Evolutionary conservation across 371 early-diverging fungal species (phyloP).

Genomic region (Syncephalastrum sp.): DNA sequence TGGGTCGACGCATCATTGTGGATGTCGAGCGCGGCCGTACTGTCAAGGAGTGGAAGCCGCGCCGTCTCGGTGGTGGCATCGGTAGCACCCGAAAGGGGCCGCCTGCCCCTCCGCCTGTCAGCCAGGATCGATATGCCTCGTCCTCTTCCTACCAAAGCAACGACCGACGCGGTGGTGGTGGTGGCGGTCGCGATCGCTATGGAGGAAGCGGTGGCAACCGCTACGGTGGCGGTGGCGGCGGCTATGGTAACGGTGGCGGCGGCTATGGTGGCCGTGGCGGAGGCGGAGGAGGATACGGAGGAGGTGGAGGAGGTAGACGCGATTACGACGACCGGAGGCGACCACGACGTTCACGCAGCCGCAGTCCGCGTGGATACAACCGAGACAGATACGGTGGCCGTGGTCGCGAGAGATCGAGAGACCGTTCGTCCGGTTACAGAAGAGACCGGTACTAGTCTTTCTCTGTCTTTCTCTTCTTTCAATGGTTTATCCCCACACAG

Average conservation of each 20-base stretch:
- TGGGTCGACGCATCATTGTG: slow-evolving; percentile 85
- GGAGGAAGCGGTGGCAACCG: slow-evolving; percentile 30
- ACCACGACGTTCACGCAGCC: slow-evolving; percentile 41
- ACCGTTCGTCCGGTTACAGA: slow-evolving; percentile 30
- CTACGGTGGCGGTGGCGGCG: slow-evolving; percentile 25
- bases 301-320: slow-evolving; percentile 31
- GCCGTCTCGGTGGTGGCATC: slow-evolving; percentile 90
- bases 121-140: slow-evolving; percentile 15
- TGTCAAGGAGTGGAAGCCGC: slow-evolving; percentile 93
- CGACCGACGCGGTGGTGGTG: slow-evolving; percentile 21
- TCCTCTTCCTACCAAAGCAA: slow-evolving; percentile 31
- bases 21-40: slow-evolving; percentile 97
- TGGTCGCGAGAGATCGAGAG: slow-evolving; percentile 51
- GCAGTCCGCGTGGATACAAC: slow-evolving; percentile 40
- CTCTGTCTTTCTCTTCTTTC: not conserved
- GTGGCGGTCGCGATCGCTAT: slow-evolving; percentile 25
- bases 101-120: slow-evolving; percentile 42
- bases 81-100: slow-evolving; percentile 81
- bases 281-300: slow-evolving; percentile 31
- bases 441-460: slow-evolving; percentile 54
- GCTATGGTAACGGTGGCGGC: too few species aligned
- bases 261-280: slow-evolving; percentile 23
- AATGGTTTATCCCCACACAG: slow-evolving; percentile 3
- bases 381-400: slow-evolving; percentile 44
- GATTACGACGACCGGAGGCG: slow-evolving; percentile 39